Evolutionary conservation across 345 rosid genomes (phyloP), one percentile per base, ranked within the genome.

Genomic region (Eucalyptus decipiens): DNA sequence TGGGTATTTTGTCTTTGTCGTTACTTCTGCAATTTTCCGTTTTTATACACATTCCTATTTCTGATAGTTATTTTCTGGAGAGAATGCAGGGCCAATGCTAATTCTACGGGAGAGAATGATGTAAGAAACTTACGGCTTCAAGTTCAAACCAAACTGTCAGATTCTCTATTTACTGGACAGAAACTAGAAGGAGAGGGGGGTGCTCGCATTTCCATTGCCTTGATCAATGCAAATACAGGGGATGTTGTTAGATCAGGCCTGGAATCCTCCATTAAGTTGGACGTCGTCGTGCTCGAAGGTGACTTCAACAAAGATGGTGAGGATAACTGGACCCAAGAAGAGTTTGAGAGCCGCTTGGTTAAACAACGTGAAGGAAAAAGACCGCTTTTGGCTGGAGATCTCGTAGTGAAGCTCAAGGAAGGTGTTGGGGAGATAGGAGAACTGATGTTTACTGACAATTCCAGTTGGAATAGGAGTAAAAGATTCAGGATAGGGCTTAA

Each of bases 131-230:
- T 92, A 90, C 93, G 86, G 90, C 72, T 93, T 45, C 93, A 52
- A 6, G 40, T 93, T 90, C 90, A 85, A 65, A 56, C 93, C 60
- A 91, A 80, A 88, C 51, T 91, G 87, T 89, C 92, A 65, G 86
- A 47, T 43, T 89, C 92, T 88, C 90, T 91, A 30, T 93, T 89
- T 88, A 93, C 93, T 1, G 93, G 92, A 37, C 87, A 91, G 49
- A 91, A 88, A 90, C 87, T 93, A 56, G 91, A 91, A 87, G 94
- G 92, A 37, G 92, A 85, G 91, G 90, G 90, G n/a, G 93, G 92
- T 24, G 58, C 91, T 54, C 62, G 43, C 5, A 52, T 93, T 88
- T 89, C 37, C 28, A 4, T 93, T 50, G 92, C 88, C 86, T 86
- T 93, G 92, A 88, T 92, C 9, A 90, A 93, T 88, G 89, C 89